Conservation (phyloP, 495 filamentous ascomycete genomes). For the Aspergillus taichungensis region DNA sequence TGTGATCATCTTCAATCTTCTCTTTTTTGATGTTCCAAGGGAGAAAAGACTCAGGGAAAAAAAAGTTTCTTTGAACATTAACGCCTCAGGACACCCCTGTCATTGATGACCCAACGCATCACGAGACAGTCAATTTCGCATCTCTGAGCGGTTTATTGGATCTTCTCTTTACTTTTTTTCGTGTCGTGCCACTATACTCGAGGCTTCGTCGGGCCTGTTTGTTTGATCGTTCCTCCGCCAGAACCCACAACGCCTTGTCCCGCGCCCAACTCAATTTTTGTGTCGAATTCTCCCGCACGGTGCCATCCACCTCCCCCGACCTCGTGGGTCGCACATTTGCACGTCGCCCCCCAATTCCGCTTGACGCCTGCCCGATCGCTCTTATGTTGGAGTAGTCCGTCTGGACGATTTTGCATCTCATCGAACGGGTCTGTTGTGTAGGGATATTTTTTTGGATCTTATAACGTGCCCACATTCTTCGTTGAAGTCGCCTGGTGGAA, state of each 20-base stretch:
- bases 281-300: background rate
- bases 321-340: conserved; percentile 2
- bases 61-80: conserved; percentile 8
- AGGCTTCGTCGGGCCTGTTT: conserved; percentile 7
- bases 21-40: conserved; percentile 6
- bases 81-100: conserved; percentile 21
- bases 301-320: conserved; percentile 11
- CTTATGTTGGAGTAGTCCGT: conserved; percentile 28
- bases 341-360: conserved; percentile 5
- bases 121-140: conserved; percentile 15
- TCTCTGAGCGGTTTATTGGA: conserved; percentile 12
- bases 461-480: conserved; percentile 35
- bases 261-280: background rate
- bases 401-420: conserved; percentile 13
- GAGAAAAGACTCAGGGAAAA: conserved; percentile 18
- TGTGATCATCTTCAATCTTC: background rate
- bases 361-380: conserved; percentile 19
- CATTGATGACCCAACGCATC: conserved; percentile 19
- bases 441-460: conserved; percentile 20
- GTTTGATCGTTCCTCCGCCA: conserved; percentile 7
- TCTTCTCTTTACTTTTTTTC: conserved; percentile 6
- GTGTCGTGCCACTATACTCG: conserved; percentile 3
- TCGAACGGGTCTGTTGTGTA: conserved; percentile 33
- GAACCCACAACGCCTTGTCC: background rate
- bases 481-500: conserved; percentile 19